These are phyloP conservation scores for Paracamarosporium sp. DNA, from an alignment of 2,329 filamentous ascomycete genomes.

Conservation along the genomic window DNA sequence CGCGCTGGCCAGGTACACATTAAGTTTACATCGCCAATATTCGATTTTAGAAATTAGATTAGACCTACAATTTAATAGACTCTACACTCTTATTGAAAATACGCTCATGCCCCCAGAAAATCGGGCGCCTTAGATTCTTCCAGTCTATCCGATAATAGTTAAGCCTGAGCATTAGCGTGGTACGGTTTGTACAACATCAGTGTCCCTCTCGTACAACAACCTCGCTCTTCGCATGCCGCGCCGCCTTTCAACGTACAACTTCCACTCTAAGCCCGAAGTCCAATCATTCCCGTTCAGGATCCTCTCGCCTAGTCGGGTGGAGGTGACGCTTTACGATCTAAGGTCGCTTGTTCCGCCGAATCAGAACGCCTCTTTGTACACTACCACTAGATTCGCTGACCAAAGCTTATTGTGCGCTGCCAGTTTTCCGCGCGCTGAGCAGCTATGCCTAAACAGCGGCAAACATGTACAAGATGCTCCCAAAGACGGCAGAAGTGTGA, in stretches of 20 bases:
- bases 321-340: not conserved
- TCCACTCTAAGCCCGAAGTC: not conserved
- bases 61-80: no score
- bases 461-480: conserved; percentile 40
- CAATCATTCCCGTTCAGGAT: not conserved
- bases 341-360: not conserved
- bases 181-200: not conserved
- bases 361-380: not conserved
- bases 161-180: not conserved
- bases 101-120: no score
- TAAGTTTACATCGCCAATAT: no score
- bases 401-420: not conserved
- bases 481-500: conserved; percentile 41
- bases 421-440: not conserved
- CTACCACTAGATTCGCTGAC: not conserved
- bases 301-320: not conserved
- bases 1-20: no score
- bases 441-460: conserved; percentile 39
- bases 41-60: no score
- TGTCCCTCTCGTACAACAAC: not conserved
- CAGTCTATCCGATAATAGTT: not conserved
- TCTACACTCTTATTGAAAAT: no score
- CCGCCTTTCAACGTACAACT: conserved; percentile 1
- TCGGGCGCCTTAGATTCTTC: not conserved
- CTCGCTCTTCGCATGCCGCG: not conserved